Percentiles rank a stretch among this genome's conserved stretches.
These are phyloP conservation scores for Sarcodon sp. DNA, from an alignment of 768 basidiomycete genomes.

Conservation along the genomic window DNA sequence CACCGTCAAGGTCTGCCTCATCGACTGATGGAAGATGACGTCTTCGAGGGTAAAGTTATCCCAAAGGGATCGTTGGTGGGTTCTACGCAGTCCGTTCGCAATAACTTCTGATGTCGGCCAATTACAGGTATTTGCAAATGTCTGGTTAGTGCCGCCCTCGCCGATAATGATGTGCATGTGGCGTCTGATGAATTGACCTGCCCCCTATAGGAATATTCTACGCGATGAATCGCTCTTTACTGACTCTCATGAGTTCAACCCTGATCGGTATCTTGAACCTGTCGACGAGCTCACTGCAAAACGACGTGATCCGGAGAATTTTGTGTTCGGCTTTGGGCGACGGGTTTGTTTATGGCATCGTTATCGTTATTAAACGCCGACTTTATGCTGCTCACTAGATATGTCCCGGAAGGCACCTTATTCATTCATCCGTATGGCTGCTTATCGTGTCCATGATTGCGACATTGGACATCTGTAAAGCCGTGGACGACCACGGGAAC, in stretches of 20 bases:
- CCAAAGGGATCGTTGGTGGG: constrained; percentile 50
- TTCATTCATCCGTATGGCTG: constrained; percentile 22
- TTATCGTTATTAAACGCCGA: neutral
- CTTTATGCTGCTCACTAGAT: constrained; percentile 2
- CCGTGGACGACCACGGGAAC: constrained; percentile 18
- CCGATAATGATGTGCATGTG: neutral
- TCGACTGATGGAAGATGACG: constrained; percentile 50
- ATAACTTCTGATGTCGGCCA: neutral
- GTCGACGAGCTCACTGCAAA: neutral
- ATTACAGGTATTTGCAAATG: constrained; percentile 39
- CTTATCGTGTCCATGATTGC: constrained; percentile 23
- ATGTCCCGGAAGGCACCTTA: constrained; percentile 18
- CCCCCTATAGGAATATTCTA: constrained; percentile 16
- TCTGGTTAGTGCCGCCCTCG: constrained; percentile 27
- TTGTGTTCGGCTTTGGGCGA: neutral
- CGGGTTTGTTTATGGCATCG: constrained; percentile 1
- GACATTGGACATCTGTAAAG: constrained; percentile 24
- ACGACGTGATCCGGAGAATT: neutral
- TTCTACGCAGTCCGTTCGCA: neutral
- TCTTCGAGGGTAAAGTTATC: constrained; percentile 44
- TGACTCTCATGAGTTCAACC: constrained; percentile 11
- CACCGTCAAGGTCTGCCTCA: constrained; percentile 41
- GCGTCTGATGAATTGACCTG: neutral
- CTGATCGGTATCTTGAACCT: constrained; percentile 12
- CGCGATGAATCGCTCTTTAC: constrained; percentile 14